Conservation (phyloP, 2,329 filamentous ascomycete genomes). For the Alternaria burnsii region DNA sequence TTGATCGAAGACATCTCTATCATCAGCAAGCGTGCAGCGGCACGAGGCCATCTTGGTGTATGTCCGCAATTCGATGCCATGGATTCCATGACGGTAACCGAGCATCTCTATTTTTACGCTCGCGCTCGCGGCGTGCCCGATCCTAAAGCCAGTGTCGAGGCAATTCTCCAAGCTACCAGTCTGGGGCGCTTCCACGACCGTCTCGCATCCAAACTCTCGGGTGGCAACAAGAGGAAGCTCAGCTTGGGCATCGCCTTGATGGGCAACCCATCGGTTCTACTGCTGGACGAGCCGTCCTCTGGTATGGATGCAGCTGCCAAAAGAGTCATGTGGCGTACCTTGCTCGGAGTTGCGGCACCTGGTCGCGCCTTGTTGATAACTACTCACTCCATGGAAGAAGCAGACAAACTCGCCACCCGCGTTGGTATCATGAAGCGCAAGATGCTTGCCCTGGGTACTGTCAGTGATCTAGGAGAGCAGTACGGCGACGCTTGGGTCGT, state of each 20-base stretch:
- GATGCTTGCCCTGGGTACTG: conserved; percentile 86
- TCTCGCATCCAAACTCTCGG: conserved; percentile 81
- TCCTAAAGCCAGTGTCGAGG: conserved; percentile 77
- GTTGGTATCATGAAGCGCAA: conserved; percentile 85
- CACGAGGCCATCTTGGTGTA: conserved; percentile 82
- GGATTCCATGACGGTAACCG: conserved; percentile 87
- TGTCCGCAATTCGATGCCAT: conserved; percentile 82
- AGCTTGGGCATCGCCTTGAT: conserved; percentile 89
- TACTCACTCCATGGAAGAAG: conserved; percentile 95
- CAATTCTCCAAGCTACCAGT: conserved; percentile 83
- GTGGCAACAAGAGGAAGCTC: conserved; percentile 94
- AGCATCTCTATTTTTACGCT: conserved; percentile 90
- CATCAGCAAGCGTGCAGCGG: conserved; percentile 73
- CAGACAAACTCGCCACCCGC: conserved; percentile 82
- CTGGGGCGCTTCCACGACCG: conserved; percentile 74
- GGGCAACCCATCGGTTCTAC: conserved; percentile 85
- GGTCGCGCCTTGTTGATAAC: conserved; percentile 87
- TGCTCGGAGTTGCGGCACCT: conserved; percentile 71
- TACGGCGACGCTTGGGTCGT: conserved; percentile 84
- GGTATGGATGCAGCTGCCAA: conserved; percentile 93
- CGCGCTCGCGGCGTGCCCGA: conserved; percentile 80
- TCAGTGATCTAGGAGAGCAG: conserved; percentile 73
- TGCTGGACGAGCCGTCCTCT: conserved; percentile 88
- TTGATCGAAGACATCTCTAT: conserved; percentile 82
- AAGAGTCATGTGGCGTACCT: conserved; percentile 89